Conservation (phyloP, 108 stramenopile genomes). For the Nitzschia sp. region DNA sequence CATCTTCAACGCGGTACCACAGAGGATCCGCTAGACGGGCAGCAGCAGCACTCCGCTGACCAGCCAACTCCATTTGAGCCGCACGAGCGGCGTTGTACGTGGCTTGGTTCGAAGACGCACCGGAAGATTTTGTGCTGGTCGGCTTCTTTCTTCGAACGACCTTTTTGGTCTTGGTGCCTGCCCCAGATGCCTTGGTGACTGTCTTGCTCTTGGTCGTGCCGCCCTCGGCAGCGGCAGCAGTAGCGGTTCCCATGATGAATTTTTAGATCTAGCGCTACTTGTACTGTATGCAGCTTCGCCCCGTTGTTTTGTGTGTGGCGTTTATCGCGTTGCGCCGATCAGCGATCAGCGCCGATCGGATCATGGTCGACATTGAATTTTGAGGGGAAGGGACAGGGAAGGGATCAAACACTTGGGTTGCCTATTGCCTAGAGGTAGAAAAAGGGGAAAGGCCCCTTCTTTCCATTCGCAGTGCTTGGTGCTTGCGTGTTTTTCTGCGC, state of each 20-base stretch:
- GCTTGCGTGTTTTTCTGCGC: too few relatives aligned
- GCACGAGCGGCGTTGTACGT: conserved; percentile 28
- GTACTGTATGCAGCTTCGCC: too few relatives aligned
- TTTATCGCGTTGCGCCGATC: too few relatives aligned
- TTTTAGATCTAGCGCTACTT: too few relatives aligned
- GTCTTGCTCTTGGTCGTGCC: conserved; percentile 40
- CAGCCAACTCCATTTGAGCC: conserved; percentile 42
- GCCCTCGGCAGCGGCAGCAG: neutral
- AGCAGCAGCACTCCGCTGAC: conserved; percentile 32
- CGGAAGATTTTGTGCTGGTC: conserved; percentile 12
- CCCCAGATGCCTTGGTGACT: conserved; percentile 45
- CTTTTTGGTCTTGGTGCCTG: conserved; percentile 41
- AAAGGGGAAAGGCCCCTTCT: too few relatives aligned
- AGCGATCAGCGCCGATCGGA: too few relatives aligned
- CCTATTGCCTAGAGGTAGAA: too few relatives aligned
- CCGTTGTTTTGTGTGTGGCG: too few relatives aligned
- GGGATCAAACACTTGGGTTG: too few relatives aligned
- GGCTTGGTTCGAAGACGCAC: conserved; percentile 14
- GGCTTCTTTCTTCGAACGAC: conserved; percentile 14
- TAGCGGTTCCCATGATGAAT: conserved; percentile 14
- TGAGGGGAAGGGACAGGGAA: too few relatives aligned
- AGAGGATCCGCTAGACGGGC: conserved; percentile 48
- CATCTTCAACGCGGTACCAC: conserved; percentile 56
- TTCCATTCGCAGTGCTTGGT: too few relatives aligned
- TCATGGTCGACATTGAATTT: too few relatives aligned